Percentiles rank a stretch among this genome's conserved stretches.
Evolutionary conservation across 2,329 filamentous ascomycete species (phyloP).

Genomic region (Talaromyces sp.): DNA sequence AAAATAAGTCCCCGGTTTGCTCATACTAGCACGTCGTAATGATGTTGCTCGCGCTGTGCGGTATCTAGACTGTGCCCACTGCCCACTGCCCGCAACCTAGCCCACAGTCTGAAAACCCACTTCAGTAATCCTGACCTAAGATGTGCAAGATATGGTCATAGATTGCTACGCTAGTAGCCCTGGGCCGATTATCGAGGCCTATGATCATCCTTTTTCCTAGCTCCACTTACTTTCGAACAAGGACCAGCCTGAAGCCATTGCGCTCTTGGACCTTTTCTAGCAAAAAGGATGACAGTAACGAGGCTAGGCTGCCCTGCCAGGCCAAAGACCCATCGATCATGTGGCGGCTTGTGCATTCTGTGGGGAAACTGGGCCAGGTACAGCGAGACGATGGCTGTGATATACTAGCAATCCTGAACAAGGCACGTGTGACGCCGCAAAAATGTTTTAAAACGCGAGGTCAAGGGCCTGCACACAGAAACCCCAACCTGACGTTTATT

Average conservation of each 20-base stretch:
- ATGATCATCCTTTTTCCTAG: neutral
- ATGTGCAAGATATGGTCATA: constrained; percentile 1
- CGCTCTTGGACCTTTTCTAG: neutral
- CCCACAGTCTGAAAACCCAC: neutral
- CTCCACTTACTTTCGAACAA: neutral
- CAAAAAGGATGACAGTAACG: neutral
- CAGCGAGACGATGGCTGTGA: constrained; percentile 5
- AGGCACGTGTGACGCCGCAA: constrained; percentile 9
- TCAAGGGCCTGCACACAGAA: constrained; percentile 4
- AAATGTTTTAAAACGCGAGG: neutral
- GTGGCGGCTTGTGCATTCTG: constrained; percentile 13
- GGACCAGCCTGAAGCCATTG: constrained; percentile 2
- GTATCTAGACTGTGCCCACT: constrained; percentile 1
- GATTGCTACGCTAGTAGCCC: constrained; percentile 7
- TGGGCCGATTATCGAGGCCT: constrained; percentile 3
- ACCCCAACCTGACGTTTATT: neutral
- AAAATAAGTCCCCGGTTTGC: constrained; percentile 2
- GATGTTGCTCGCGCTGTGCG: neutral
- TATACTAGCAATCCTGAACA: neutral
- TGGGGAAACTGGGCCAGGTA: constrained; percentile 11
- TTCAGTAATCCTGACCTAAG: neutral
- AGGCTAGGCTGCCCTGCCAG: constrained; percentile 2
- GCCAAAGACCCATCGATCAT: constrained; percentile 11
- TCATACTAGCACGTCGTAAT: constrained; percentile 1
- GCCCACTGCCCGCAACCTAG: neutral